These are phyloP conservation scores for Tetrapisispora iriomotensis DNA, from an alignment of 805 yeast genomes.

Conservation along the genomic window DNA sequence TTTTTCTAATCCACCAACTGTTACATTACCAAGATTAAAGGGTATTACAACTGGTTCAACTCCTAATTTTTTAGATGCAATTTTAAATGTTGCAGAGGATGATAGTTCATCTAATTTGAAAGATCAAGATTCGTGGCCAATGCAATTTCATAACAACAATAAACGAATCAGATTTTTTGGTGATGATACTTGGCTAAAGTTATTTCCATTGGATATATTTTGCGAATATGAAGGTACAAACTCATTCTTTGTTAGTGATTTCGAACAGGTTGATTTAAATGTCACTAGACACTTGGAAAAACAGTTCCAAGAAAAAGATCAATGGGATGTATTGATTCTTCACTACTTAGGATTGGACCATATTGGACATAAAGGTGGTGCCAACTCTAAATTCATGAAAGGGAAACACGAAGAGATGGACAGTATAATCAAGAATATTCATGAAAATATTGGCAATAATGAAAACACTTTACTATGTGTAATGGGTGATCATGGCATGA, in stretches of 20 bases:
- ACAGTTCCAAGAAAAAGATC: slow-evolving; percentile 36
- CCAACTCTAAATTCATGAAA: slow-evolving; percentile 70
- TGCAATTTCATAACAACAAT: slow-evolving; percentile 40
- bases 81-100: slow-evolving; percentile 85
- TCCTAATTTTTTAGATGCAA: slow-evolving; percentile 89
- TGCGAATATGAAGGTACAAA: slow-evolving; percentile 72
- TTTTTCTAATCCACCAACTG: slow-evolving; percentile 90
- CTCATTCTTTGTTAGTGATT: slow-evolving; percentile 91
- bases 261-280: slow-evolving; percentile 84
- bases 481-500: slow-evolving; percentile 95
- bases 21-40: slow-evolving; percentile 85
- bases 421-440: slow-evolving; percentile 44
- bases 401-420: slow-evolving; percentile 85
- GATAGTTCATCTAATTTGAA: slow-evolving; percentile 59
- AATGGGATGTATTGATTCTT: slow-evolving; percentile 80
- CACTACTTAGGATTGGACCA: slow-evolving; percentile 95
- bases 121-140: slow-evolving; percentile 80
- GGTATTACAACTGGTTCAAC: slow-evolving; percentile 93
- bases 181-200: slow-evolving; percentile 94
- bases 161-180: slow-evolving; percentile 73
- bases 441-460: slow-evolving; percentile 33
- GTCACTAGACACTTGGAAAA: slow-evolving; percentile 77
- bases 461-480: slow-evolving; percentile 57
- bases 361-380: slow-evolving; percentile 96
- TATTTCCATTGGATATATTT: slow-evolving; percentile 63